These are phyloP conservation scores for Microdochium paspali DNA, from an alignment of 2,329 filamentous ascomycete species.

Conservation along the genomic window DNA sequence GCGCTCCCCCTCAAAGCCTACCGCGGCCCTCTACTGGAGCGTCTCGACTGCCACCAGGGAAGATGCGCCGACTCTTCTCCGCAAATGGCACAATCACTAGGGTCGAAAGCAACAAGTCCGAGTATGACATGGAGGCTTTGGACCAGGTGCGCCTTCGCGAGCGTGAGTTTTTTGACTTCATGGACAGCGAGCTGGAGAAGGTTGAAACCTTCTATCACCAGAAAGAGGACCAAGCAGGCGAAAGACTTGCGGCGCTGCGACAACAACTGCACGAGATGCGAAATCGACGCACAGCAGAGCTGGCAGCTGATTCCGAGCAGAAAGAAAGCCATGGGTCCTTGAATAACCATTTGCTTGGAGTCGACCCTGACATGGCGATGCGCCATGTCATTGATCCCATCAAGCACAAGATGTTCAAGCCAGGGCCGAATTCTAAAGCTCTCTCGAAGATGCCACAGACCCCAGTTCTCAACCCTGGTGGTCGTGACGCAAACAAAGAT, in stretches of 20 bases:
- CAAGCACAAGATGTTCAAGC: constrained; percentile 41
- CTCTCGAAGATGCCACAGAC: constrained; percentile 44
- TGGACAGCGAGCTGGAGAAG: constrained; percentile 81
- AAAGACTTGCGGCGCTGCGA: constrained; percentile 60
- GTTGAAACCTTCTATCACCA: constrained; percentile 82
- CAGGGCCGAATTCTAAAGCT: constrained; percentile 52
- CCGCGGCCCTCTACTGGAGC: neutral
- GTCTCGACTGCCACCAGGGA: constrained; percentile 9
- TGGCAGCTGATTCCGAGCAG: constrained; percentile 33
- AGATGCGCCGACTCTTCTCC: constrained; percentile 30
- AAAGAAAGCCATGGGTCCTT: constrained; percentile 13
- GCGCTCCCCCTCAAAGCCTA: constrained; percentile 22
- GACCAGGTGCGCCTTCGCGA: constrained; percentile 57
- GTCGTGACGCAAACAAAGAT: constrained; percentile 29
- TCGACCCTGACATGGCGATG: constrained; percentile 24
- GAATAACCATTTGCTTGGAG: constrained; percentile 14
- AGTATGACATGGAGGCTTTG: constrained; percentile 33
- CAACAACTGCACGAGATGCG: constrained; percentile 91
- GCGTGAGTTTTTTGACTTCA: constrained; percentile 77
- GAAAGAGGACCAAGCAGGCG: constrained; percentile 78
- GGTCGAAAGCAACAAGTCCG: constrained; percentile 24
- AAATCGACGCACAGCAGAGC: constrained; percentile 68
- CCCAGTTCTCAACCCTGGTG: constrained; percentile 25
- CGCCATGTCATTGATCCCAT: constrained; percentile 35
- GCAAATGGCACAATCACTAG: constrained; percentile 23